Evolutionary conservation across 176 grass and related monocot species (phyloP), one percentile per base, ranked within the genome.

Genomic region (Musa troglodytarum): DNA sequence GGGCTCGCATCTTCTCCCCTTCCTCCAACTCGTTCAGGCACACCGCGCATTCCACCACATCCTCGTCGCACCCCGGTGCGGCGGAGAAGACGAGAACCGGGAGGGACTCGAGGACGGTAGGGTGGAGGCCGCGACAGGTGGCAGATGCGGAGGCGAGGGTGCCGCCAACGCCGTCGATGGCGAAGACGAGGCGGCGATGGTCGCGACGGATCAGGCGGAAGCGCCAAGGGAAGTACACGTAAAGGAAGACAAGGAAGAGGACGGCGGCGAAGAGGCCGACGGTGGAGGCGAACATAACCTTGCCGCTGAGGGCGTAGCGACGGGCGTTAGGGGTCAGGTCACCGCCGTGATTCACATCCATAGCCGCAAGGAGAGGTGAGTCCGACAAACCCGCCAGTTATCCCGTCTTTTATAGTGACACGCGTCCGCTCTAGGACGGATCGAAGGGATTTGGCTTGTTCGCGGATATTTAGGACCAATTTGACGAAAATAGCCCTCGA

Each of bases 1-100:
- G 82, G 52, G 43, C 57, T 73, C 89, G 89, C 25, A 72, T 74
- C 80, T 85, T 75, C 52, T 87, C 82, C 69, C 82, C 89, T 11
- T 9, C 2, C 80, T 83, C 80, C 10, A 91, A 71, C 74, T 81
- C 85, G 1, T 52, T 79, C 13, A 91, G 82, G 82, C 89, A 91
- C 28, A 91, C 85, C 12, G 82, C 89, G 82, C 89, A 91, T 21
- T 80, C 78, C 65, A 23, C 77, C 16, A 14, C 65, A 2, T 69
- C 64, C 29, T 19, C 53, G 66, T 82, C 84, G 26, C 1, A 76
- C 76, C 4, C 16, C 49, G 0, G 53, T 70, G 57, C 19, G 12
- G 8, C 15, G 50, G 79, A 68, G 4, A 71, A 74, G 29, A 55
- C n/a, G 54, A 66, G n/a, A 50, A 87, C 74, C 13, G 89, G 85